Percentiles rank a stretch among this genome's conserved stretches.
These are phyloP conservation scores for Talaromyces albobiverticillius DNA, from an alignment of 2,329 filamentous ascomycete genomes.

Conservation along the genomic window DNA sequence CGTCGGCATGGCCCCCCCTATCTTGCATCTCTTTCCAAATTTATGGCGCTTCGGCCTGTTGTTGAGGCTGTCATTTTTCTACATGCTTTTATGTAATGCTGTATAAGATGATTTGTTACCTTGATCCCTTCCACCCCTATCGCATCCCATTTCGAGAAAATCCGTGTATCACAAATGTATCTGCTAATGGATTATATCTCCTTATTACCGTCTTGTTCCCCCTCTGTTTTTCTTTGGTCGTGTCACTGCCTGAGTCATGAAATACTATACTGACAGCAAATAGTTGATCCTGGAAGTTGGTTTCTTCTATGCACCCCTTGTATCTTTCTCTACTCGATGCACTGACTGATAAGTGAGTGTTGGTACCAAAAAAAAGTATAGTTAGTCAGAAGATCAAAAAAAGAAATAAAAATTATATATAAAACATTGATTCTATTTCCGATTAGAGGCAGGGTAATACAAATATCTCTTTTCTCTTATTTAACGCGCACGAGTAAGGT, in stretches of 20 bases:
- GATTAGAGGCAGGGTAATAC: neutral
- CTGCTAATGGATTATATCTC: neutral
- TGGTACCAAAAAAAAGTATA: neutral
- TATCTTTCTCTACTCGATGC: neutral
- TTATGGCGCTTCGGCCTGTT: neutral
- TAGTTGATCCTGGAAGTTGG: neutral
- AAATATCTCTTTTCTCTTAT: no score
- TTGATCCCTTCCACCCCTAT: neutral
- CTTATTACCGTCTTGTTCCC: neutral
- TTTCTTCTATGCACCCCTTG: neutral
- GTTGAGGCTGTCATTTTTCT: neutral
- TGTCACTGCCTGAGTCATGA: neutral
- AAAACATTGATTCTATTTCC: neutral
- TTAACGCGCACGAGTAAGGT: no score
- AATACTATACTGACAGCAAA: neutral
- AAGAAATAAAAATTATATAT: neutral
- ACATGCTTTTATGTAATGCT: slow-evolving; percentile 17
- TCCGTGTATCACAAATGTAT: neutral
- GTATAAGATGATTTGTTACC: slow-evolving; percentile 17
- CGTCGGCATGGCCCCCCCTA: slow-evolving; percentile 40
- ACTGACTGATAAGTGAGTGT: neutral
- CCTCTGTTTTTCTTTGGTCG: neutral
- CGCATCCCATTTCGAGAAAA: neutral
- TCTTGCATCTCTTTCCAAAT: slow-evolving; percentile 22
- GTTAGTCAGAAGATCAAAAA: neutral